Evolutionary conservation across 2,329 filamentous ascomycete genomes (phyloP), one percentile per base, ranked within the genome.

Genomic region (Aspergillus aculeatinus): DNA sequence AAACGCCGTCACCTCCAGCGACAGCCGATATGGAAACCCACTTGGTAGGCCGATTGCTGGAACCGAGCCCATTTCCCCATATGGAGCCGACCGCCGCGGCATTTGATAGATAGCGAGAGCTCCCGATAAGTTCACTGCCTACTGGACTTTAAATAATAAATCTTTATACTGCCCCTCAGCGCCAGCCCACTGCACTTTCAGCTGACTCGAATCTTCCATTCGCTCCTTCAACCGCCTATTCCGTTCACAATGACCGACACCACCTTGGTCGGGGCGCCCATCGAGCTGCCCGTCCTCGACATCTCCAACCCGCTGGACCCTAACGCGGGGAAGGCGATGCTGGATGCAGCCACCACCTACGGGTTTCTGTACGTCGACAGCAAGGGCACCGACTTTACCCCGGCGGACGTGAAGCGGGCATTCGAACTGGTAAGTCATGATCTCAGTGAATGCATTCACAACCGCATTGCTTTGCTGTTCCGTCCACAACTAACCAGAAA

Each of bases 331-430:
- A 83, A 87, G 63, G 83, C 82, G 59, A 79, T 98, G 48, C 86
- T 97, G 48, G 84, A 89, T 62, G 94, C 94, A 1, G 93, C 92
- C 2, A 85, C 87, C 42, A 87, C 88, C 57, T 89, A 92, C 76
- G 94, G 94, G 62, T 98, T 98, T 76, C 85, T 97, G 62, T 98
- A 95, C 73, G 87, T 98, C 69, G 88, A 87, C 71, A 93, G 91
- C 70, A 83, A 86, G 23, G 89, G 87, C 48, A 81, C 82, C 12
- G 86, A 89, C 61, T 91, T 97, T 51, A 80, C 88, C 0, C 77
- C 82, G 0, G 76, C 83, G 29, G 84, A 88, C 56, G 86, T 97
- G 47, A 82, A 90, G 10, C 79, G 81, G 49, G 88, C 89, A 9
- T 98, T 97, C 79, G 78, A 83, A 14, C 75, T 96, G 71, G 92